Evolutionary conservation across 371 early-diverging fungal species (phyloP).

Genomic region (Globomyces sp.): DNA sequence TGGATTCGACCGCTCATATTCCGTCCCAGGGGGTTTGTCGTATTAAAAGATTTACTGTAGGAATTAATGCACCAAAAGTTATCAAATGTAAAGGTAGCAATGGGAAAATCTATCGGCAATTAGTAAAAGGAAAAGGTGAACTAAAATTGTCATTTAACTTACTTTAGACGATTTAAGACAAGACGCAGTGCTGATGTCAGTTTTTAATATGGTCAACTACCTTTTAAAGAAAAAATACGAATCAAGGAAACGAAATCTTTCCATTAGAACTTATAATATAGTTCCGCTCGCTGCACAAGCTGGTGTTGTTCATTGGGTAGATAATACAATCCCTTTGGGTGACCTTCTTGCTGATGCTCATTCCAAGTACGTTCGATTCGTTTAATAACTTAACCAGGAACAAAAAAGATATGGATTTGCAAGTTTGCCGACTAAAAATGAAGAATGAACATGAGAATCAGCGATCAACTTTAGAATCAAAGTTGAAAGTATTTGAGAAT

Average conservation of each 20-base stretch:
- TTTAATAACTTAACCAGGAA: not conserved
- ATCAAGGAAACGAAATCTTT: constrained; percentile 55
- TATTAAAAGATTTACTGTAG: constrained; percentile 1
- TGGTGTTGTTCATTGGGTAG: constrained; percentile 97
- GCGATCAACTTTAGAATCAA: constrained; percentile 27
- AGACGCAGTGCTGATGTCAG: constrained; percentile 43
- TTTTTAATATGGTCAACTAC: constrained; percentile 72
- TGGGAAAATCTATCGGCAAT: constrained; percentile 39
- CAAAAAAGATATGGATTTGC: constrained; percentile 40
- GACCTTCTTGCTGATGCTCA: constrained; percentile 27
- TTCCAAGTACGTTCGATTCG: not conserved
- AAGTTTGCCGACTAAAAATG: constrained; percentile 54
- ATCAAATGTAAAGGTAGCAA: constrained; percentile 34
- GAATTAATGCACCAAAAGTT: constrained; percentile 46
- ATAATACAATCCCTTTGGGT: constrained; percentile 73
- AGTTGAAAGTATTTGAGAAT: constrained; percentile 32
- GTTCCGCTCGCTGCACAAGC: constrained; percentile 89
- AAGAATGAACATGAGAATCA: constrained; percentile 41
- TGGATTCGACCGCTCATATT: constrained; percentile 26
- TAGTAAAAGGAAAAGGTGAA: constrained; percentile 44
- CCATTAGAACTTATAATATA: constrained; percentile 88
- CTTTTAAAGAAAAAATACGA: constrained; percentile 65
- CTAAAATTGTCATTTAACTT: not conserved
- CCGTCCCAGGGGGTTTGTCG: constrained; percentile 25
- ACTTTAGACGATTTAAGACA: constrained; percentile 46